phyloP scores from a whole-genome alignment of 2,329 filamentous ascomycete species.

The Fusarium sp. region DNA sequence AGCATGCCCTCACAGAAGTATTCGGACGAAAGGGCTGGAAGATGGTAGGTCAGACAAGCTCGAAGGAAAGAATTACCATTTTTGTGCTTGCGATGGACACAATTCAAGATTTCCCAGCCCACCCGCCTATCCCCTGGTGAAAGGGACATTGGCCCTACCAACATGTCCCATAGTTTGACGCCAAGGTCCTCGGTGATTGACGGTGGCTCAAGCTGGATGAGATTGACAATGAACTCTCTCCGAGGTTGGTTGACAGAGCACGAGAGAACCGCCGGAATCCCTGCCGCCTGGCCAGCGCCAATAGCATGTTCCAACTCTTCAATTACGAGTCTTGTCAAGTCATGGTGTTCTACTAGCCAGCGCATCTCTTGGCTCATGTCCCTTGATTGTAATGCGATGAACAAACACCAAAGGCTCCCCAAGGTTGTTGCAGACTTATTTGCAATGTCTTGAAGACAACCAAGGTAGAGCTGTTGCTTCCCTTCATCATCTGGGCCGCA shows the following conservation, averaged over 20 bases:
- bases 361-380: conserved; percentile 61
- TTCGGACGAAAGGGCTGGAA: conserved; percentile 64
- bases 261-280: conserved; percentile 55
- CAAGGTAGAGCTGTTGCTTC: conserved; percentile 68
- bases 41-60: conserved; percentile 62
- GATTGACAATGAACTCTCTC: conserved; percentile 63
- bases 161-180: conserved; percentile 72
- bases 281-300: conserved; percentile 40
- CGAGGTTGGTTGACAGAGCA: conserved; percentile 60
- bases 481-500: conserved; percentile 62
- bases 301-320: conserved; percentile 69
- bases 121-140: conserved; percentile 67
- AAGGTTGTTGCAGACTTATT: conserved; percentile 69
- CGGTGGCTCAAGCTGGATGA: conserved; percentile 68
- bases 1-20: conserved; percentile 69
- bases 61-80: conserved; percentile 63
- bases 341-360: conserved; percentile 66
- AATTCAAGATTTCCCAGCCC: conserved; percentile 74
- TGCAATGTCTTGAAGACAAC: conserved; percentile 74
- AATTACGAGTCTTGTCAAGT: conserved; percentile 68
- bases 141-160: conserved; percentile 71
- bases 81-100: conserved; percentile 50
- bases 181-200: conserved; percentile 70
- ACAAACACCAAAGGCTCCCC: conserved; percentile 76
- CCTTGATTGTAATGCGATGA: conserved; percentile 54